These are phyloP conservation scores for Phytopythium mirpurense DNA, from an alignment of 352 stramenopile genomes.

Conservation along the genomic window DNA sequence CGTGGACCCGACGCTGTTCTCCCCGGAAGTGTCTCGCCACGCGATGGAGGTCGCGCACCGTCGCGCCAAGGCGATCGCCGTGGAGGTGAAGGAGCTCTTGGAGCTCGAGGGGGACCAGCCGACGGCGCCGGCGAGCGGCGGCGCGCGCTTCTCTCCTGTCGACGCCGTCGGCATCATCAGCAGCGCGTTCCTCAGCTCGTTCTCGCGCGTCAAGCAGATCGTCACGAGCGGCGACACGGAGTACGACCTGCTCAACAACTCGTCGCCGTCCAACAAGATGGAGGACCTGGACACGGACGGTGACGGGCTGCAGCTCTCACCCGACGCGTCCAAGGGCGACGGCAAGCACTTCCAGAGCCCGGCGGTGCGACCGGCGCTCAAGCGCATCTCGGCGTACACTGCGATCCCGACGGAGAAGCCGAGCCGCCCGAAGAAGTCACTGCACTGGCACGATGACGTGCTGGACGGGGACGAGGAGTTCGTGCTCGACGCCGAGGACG, in stretches of 20 bases:
- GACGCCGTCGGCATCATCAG: slow-evolving; percentile 65
- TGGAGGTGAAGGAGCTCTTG: slow-evolving; percentile 67
- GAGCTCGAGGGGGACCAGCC: slow-evolving; percentile 33
- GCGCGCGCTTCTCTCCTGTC: slow-evolving; percentile 41
- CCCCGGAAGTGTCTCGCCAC: slow-evolving; percentile 72
- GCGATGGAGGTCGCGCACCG: slow-evolving; percentile 81
- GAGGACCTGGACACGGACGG: slow-evolving; percentile 77
- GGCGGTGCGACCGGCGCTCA: slow-evolving; percentile 52
- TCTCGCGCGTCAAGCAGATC: slow-evolving; percentile 54
- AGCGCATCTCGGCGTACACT: slow-evolving; percentile 75
- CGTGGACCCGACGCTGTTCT: slow-evolving; percentile 78
- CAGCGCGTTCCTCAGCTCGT: slow-evolving; percentile 51
- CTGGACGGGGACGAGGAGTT: slow-evolving; percentile 78
- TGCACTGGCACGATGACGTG: slow-evolving; percentile 74
- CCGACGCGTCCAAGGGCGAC: slow-evolving; percentile 47
- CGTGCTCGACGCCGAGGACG: slow-evolving; percentile 46
- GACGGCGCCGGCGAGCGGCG: background rate
- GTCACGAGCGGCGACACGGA: slow-evolving; percentile 50
- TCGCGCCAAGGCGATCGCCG: slow-evolving; percentile 62
- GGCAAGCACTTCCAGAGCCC: slow-evolving; percentile 56
- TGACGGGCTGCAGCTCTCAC: slow-evolving; percentile 79
- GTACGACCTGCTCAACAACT: slow-evolving; percentile 64
- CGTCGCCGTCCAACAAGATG: slow-evolving; percentile 46
- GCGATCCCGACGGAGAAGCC: slow-evolving; percentile 43
- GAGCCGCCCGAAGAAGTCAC: slow-evolving; percentile 36